Conservation (phyloP, 176 grass and related monocot genomes). For the Carex kokanica region DNA sequence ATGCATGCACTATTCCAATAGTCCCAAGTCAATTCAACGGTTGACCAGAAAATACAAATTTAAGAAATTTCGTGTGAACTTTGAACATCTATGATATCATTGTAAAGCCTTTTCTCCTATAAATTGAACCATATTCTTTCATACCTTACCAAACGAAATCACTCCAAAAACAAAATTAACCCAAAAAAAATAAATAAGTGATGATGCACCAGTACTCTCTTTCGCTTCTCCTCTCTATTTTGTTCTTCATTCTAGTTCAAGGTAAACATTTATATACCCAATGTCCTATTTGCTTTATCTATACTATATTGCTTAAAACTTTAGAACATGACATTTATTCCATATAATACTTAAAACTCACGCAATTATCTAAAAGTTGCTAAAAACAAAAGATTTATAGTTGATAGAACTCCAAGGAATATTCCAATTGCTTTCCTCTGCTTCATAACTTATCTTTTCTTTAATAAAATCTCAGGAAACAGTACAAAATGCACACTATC, state of each 20-base stretch:
- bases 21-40: neutral
- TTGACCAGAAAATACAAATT: neutral
- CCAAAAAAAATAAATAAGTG: neutral
- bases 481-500: conserved; percentile 25
- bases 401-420: neutral
- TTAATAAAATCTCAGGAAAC: conserved; percentile 16
- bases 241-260: conserved; percentile 22
- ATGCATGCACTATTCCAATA: neutral
- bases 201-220: conserved; percentile 3
- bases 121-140: neutral
- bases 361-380: too few species aligned
- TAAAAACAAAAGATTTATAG: too few species aligned
- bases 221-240: conserved; percentile 9
- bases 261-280: neutral
- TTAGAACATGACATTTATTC: too few species aligned
- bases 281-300: neutral
- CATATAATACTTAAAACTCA: too few species aligned
- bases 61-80: neutral
- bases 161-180: neutral
- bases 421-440: neutral
- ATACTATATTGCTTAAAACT: neutral
- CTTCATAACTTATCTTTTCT: neutral
- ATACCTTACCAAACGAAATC: neutral
- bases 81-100: neutral
- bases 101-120: neutral